These are phyloP conservation scores for Mucor indicus DNA, from an alignment of 371 early-diverging fungal genomes.

Conservation along the genomic window DNA sequence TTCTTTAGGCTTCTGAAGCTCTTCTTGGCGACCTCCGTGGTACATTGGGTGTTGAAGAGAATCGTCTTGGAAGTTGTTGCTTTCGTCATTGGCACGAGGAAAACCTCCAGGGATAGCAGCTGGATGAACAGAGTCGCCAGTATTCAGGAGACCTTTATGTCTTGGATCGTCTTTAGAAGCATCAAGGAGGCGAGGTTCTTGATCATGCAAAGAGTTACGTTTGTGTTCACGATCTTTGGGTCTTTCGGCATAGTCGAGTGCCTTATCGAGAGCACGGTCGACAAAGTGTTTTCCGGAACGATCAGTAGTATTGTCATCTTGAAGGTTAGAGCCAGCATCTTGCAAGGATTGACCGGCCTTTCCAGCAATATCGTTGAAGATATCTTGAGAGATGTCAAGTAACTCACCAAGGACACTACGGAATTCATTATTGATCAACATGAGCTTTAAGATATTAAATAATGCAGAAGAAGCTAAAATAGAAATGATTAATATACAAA, in stretches of 20 bases:
- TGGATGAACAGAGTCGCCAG: conserved; percentile 27
- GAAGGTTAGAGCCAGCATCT: conserved; percentile 18
- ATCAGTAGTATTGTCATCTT: conserved; percentile 4
- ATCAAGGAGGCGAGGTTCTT: conserved; percentile 8
- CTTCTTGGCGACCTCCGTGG: neutral
- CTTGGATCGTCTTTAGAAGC: conserved; percentile 6
- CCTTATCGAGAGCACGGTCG: conserved; percentile 7
- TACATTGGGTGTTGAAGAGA: neutral
- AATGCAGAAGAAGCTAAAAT: conserved; percentile 31
- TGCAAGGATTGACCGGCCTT: conserved; percentile 31
- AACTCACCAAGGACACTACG: conserved; percentile 47
- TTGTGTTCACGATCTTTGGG: neutral
- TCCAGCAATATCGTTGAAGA: conserved; percentile 40
- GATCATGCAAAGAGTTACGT: conserved; percentile 1
- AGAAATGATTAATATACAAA: neutral
- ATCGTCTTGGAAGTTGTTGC: neutral
- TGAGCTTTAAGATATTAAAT: conserved; percentile 41
- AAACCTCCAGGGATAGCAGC: conserved; percentile 7
- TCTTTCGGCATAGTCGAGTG: neutral
- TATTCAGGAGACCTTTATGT: conserved; percentile 20
- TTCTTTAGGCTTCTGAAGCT: neutral
- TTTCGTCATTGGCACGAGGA: neutral
- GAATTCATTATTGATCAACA: conserved; percentile 53
- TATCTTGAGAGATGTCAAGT: conserved; percentile 45
- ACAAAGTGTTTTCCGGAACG: conserved; percentile 11